Evolutionary conservation across 306 rosid genomes (phyloP).

Genomic region (Cyamopsis tetragonoloba): DNA sequence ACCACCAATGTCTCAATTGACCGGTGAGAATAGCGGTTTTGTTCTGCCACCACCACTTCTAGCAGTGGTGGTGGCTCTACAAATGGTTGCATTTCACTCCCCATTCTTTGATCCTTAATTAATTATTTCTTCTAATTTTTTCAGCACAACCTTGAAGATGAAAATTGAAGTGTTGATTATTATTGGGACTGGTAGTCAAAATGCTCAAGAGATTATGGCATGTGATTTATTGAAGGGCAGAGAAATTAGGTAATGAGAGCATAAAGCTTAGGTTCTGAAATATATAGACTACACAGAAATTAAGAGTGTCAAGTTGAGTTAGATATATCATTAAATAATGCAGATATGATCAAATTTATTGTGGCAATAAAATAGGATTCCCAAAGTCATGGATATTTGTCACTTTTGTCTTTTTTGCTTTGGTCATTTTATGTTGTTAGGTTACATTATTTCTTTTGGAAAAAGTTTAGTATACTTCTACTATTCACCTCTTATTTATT

Average conservation of each 20-base stretch:
- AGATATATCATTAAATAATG: constrained; percentile 10
- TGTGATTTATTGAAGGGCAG: constrained; percentile 24
- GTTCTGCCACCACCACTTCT: constrained; percentile 20
- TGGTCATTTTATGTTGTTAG: constrained; percentile 38
- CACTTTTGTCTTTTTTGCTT: constrained; percentile 16
- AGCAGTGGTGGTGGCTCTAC: constrained; percentile 42
- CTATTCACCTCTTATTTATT: too few relatives aligned
- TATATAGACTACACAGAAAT: neutral
- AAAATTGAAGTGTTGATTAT: constrained; percentile 13
- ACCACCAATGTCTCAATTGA: constrained; percentile 79
- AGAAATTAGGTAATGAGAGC: neutral
- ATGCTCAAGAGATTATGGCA: neutral
- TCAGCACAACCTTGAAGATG: neutral
- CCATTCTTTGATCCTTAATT: constrained; percentile 28
- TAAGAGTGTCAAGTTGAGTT: constrained; percentile 22
- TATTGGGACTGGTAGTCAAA: neutral
- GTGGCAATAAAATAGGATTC: constrained; percentile 19
- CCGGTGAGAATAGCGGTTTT: constrained; percentile 39
- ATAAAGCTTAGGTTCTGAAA: constrained; percentile 15
- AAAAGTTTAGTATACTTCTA: too few relatives aligned
- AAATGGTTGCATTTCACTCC: constrained; percentile 40
- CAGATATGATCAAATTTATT: constrained; percentile 11
- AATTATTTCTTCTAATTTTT: too few relatives aligned
- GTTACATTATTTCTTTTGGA: too few relatives aligned
- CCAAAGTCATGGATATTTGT: neutral